Conservation (phyloP, 192 early-diverging fungal species). For the Coemansia sp. region DNA sequence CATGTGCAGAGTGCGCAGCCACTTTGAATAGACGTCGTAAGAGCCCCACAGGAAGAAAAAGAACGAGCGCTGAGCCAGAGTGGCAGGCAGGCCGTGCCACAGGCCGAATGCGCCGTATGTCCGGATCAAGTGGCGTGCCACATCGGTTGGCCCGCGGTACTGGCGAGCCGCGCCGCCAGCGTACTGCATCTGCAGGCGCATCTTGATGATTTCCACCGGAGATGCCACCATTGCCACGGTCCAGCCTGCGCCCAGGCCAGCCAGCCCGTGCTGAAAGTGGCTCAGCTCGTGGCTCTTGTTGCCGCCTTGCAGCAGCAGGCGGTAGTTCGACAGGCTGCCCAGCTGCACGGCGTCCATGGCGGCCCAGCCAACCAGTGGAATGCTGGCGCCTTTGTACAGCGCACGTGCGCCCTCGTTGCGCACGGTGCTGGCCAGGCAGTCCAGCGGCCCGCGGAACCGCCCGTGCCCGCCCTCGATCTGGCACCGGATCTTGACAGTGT, state of each 20-base stretch:
- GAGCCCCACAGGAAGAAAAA: conserved; percentile 65
- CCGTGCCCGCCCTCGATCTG: conserved; percentile 70
- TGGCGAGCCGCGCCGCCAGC: conserved; percentile 60
- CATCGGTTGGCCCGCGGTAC: conserved; percentile 88
- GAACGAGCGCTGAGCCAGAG: conserved; percentile 85
- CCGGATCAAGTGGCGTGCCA: conserved; percentile 67
- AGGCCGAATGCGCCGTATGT: conserved; percentile 79
- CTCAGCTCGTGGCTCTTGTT: conserved; percentile 60
- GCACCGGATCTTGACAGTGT: conserved; percentile 79
- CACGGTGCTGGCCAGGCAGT: conserved; percentile 68
- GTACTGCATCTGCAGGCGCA: conserved; percentile 75
- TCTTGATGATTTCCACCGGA: conserved; percentile 78
- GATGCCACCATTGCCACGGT: conserved; percentile 79
- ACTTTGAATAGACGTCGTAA: conserved; percentile 57
- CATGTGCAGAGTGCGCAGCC: conserved; percentile 48
- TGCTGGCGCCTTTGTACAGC: conserved; percentile 91
- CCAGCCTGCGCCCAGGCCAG: conserved; percentile 71
- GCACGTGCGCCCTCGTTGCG: conserved; percentile 71
- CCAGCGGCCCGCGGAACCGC: conserved; percentile 69
- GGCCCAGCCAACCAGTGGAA: conserved; percentile 88
- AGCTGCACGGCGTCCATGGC: conserved; percentile 78
- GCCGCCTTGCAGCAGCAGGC: conserved; percentile 66
- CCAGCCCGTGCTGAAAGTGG: conserved; percentile 70
- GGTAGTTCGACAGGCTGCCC: conserved; percentile 82
- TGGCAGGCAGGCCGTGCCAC: conserved; percentile 81